Base-by-base conservation (phyloP, 306 rosid species). In the Albizia julibrissin region DNA sequence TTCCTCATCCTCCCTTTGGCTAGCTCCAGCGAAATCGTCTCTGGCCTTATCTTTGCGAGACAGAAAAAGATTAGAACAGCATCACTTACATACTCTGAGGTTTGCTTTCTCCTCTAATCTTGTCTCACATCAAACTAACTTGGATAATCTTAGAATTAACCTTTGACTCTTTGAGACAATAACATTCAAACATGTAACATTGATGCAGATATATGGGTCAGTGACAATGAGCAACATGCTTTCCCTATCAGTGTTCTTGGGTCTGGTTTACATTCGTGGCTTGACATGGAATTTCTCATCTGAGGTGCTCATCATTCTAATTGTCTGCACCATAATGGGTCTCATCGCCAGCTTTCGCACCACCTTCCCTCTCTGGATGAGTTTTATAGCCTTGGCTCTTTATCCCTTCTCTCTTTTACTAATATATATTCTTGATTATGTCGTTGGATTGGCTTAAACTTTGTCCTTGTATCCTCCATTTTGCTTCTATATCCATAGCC, bases 21-120 rank as follows among this genome's bases (percentile, higher is more conserved):
- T 54, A 92, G 94, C 31, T 88, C 93, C 7, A 88, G 94, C 27
- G 94, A 92, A 81, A 87, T 91, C 27, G 93, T 90, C 18, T 74
- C 97, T 12, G 91, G 93, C 26, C 88, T 92, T 34, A 90, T 88
- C 83, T 90, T 90, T 0, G 89, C 93, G 8, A 86, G 93, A 80
- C 87, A 92, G 54, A 84, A 87, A 69, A 89, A 85, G 87, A 75
- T 72, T 11, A 86, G 24, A 87, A 90, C 93, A 18, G 81, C 94
- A 65, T 90, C 97, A 4, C 82, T 89, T 1, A 90, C 97, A 70
- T 92, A 78, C 80, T 89, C 93, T 14, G 93, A 90, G 97, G 94
- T 89, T 43, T 74, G 91, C 69, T 37, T 29, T 73, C 83, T 69
- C 84, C 29, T 75, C 21, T 37, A 72, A 44, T 44, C 21, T 67